Conservation (phyloP, 2,329 filamentous ascomycete genomes). For the Aspergillus oerlinghausenensis region DNA sequence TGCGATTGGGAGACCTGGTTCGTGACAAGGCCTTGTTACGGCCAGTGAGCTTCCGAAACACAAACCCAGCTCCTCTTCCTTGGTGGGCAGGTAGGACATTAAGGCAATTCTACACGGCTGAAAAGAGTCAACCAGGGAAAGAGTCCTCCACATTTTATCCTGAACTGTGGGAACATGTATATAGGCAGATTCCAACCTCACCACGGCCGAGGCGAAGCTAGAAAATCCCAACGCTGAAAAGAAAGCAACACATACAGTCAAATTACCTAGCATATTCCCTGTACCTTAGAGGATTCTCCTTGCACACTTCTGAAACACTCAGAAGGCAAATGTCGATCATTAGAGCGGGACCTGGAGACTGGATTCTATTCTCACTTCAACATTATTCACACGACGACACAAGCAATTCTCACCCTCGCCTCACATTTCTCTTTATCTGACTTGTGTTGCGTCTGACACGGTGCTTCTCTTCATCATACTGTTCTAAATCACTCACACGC, state of each 20-base stretch:
- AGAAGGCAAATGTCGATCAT: not conserved
- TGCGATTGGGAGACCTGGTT: constrained; percentile 39
- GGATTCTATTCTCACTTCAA: not conserved
- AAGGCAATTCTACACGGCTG: constrained; percentile 37
- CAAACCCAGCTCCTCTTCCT: constrained; percentile 29
- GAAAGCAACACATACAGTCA: not conserved
- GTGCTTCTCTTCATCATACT: not conserved
- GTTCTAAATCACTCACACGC: not conserved
- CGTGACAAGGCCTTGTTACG: constrained; percentile 31
- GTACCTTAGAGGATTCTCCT: constrained; percentile 1
- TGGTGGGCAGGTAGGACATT: constrained; percentile 37
- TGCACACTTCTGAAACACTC: not conserved
- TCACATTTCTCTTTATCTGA: not conserved
- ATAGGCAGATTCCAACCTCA: constrained; percentile 33
- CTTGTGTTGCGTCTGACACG: not conserved
- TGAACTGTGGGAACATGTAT: constrained; percentile 42
- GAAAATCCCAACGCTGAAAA: not conserved
- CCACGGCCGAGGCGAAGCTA: constrained; percentile 6
- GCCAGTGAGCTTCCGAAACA: constrained; percentile 40
- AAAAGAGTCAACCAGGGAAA: constrained; percentile 34
- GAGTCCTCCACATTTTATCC: constrained; percentile 39
- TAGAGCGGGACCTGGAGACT: not conserved
- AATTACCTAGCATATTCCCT: not conserved
- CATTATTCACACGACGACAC: not conserved
- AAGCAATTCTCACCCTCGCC: not conserved